Conservation (phyloP, 2,329 filamentous ascomycete species). For the Arthrobotrys pseudoclavata region DNA sequence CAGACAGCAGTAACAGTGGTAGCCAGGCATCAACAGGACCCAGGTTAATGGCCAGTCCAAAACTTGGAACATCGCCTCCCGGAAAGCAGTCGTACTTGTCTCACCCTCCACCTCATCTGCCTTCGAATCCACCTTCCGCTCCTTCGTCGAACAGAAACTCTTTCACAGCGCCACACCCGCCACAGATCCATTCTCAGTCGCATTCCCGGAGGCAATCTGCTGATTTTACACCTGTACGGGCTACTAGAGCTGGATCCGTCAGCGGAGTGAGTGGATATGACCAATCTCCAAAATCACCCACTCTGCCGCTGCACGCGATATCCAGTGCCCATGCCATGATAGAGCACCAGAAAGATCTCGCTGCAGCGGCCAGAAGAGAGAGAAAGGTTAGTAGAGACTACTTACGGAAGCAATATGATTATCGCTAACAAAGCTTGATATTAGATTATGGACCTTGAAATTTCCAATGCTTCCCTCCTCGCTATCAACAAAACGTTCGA, state of each 20-base stretch:
- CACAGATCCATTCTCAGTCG: conserved; percentile 71
- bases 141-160: conserved; percentile 60
- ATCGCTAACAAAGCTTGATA: conserved; percentile 30
- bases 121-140: conserved; percentile 31
- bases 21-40: conserved; percentile 45
- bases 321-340: conserved; percentile 67
- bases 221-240: conserved; percentile 34
- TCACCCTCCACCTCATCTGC: conserved; percentile 33
- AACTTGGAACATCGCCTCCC: conserved; percentile 34
- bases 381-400: conserved; percentile 76
- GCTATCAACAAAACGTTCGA: conserved; percentile 96
- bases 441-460: conserved; percentile 82
- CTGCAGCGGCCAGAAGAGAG: conserved; percentile 89
- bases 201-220: conserved; percentile 65
- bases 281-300: conserved; percentile 59
- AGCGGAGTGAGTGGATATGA: conserved; percentile 37
- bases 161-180: conserved; percentile 66
- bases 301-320: conserved; percentile 39
- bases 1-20: conserved; percentile 53
- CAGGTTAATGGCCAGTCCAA: conserved; percentile 46
- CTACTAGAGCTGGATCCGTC: conserved; percentile 39
- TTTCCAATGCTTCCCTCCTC: conserved; percentile 92
- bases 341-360: conserved; percentile 79
- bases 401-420: background rate
- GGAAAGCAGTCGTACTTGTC: conserved; percentile 39